phyloP scores from a whole-genome alignment of 2,329 filamentous ascomycete species.

The Talaromyces sp. region DNA sequence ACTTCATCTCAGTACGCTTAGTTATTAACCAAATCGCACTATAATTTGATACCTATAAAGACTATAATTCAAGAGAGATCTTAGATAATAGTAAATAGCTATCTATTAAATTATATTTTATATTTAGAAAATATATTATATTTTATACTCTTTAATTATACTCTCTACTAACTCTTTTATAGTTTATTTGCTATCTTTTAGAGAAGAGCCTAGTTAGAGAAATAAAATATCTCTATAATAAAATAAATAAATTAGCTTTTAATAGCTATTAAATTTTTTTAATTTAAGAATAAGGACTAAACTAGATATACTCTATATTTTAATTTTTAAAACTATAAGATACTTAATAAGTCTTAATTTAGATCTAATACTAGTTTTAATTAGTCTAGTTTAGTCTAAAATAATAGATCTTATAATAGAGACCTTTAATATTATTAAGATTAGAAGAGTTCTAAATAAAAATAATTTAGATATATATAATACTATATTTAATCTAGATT shows the following conservation, averaged over 20 bases:
- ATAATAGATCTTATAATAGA: too few species aligned
- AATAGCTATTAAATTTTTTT: not conserved
- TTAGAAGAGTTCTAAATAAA: too few species aligned
- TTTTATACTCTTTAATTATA: not conserved
- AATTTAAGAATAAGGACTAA: not conserved
- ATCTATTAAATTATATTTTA: not conserved
- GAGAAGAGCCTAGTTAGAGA: not conserved
- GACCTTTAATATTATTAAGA: too few species aligned
- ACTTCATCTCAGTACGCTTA: too few species aligned
- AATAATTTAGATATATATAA: too few species aligned
- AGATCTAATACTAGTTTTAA: too few species aligned
- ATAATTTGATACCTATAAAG: too few species aligned
- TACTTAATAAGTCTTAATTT: not conserved
- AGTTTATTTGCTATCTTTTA: not conserved
- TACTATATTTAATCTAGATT: not conserved
- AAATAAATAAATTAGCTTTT: not conserved
- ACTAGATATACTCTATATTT: not conserved
- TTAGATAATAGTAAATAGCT: not conserved
- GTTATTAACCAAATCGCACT: too few species aligned
- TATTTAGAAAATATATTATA: not conserved
- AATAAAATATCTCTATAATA: not conserved
- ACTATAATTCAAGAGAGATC: too few species aligned
- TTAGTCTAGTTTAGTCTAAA: too few species aligned
- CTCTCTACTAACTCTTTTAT: not conserved
- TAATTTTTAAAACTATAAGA: too few species aligned